Base-by-base conservation (phyloP, 305 asterid species). In the Solanum chacoense region DNA sequence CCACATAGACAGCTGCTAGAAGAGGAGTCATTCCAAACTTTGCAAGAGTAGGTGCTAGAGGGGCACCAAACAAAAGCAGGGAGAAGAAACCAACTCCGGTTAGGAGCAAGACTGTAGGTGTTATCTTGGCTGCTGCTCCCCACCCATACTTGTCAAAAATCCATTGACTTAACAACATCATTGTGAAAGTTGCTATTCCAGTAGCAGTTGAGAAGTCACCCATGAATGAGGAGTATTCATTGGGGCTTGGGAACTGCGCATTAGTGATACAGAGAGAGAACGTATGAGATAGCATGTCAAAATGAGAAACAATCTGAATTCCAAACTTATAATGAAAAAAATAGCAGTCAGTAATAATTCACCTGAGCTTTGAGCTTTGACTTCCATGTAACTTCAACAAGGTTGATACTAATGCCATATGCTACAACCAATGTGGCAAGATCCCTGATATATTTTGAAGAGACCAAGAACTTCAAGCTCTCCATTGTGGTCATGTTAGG, bases 341-440 rank as follows among this genome's bases (percentile, higher is more conserved):
- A 4, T 24, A 87, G 42, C 80, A 87, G 11, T 18, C n/a, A 35
- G 72, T 42, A 72, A 40, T 63, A 12, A 38, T 71, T 88, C 90
- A 95, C 99, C 99, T 97, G 99, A 88, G 99, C 99, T 93, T 97
- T 97, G 91, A 96, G 99, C 95, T 97, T 97, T 7, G 99, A 97
- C 89, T 97, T 97, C 99, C 99, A 97, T 22, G 99, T 97, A 87
- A 97, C 99, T 92, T 97, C 99, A 11, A 97, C 99, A 45, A 97
- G 97, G 92, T 97, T 97, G 90, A 97, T 97, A 92, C 99, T 96
- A 71, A 97, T 96, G 71, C 99, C 99, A 77, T 97, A 97, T 28
- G 99, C 99, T 32, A 97, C 99, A 31, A 97, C 99, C 93, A 97
- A 91, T 65, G 98, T 95, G 28, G 99, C 99, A 7, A 97, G 96